Evolutionary conservation across 2,329 filamentous ascomycete species (phyloP), one percentile per base, ranked within the genome.

Genomic region (Penicillium frequentans): DNA sequence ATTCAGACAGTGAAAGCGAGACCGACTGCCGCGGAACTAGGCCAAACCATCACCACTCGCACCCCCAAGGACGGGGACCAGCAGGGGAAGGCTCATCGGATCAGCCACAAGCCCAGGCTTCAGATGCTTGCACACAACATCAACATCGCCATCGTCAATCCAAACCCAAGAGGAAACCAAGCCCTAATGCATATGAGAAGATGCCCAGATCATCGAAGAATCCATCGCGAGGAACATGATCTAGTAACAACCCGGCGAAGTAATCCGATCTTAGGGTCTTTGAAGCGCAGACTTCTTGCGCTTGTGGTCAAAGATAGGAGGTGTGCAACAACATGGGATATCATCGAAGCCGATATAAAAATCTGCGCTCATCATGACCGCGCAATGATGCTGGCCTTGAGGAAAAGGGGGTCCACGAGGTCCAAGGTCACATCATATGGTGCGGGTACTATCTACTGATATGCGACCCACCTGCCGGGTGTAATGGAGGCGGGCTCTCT

Each of bases 161-260:
- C 26, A 70, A 67, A 39, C 59, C 53, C 23, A 70, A 67, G 42
- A 71, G 68, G 62, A 77, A 70, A 56, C 72, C 72, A 19, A 77
- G 74, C 60, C 76, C 77, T 7, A 80, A 80, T 68, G 78, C 77
- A 8, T 80, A 80, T 60, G 78, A 80, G 62, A 77, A 73, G 54
- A 75, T 79, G 68, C 76, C 77, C 5, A 76, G 70, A 49, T 44
- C 61, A 9, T 60, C 62, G 10, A 71, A 67, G 44, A 60, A 52
- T 8, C 58, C 63, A 39, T 31, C 56, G 26, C 55, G 52, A n/a
- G 56, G 55, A 16, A 27, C 57, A 21, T 64, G 56, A 63, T 8
- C 9, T 39, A n/a, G 21, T 13, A 19, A 16, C 33, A 27, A 2
- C n/a, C 31, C n/a, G 29, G 46, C 31, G 27, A 49, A 49, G 46